A percentile compares a stretch with the other conserved stretches of the same genome.
Conservation (phyloP, 1,284 basidiomycete species). For the Cutaneotrichosporon sp. region DNA sequence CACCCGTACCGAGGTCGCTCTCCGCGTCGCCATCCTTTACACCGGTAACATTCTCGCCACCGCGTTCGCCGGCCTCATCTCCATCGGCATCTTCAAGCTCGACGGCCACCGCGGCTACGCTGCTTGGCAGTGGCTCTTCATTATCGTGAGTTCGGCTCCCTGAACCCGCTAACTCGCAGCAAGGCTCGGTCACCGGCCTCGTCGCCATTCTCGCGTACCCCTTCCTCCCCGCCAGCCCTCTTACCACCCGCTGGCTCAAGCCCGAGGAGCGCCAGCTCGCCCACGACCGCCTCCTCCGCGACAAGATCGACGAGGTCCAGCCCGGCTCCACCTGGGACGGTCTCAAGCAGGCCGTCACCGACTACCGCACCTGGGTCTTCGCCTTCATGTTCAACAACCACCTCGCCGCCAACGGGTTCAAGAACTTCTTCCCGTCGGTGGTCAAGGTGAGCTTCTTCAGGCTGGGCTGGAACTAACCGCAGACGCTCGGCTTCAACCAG, state of each 20-base stretch:
- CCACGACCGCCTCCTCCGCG: constrained; percentile 27
- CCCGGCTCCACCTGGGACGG: constrained; percentile 33
- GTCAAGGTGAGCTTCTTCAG: constrained; percentile 22
- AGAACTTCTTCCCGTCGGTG: constrained; percentile 41
- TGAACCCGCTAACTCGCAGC: constrained; percentile 2
- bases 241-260: constrained; percentile 24
- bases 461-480: too few species aligned
- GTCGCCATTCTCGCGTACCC: constrained; percentile 18
- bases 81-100: constrained; percentile 25
- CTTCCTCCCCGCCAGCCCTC: constrained; percentile 24
- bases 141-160: constrained; percentile 16
- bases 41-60: constrained; percentile 33
- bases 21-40: constrained; percentile 46
- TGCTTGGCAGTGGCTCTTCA: constrained; percentile 34
- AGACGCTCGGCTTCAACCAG: constrained; percentile 41
- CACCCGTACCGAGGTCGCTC: constrained; percentile 47
- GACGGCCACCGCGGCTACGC: constrained; percentile 23
- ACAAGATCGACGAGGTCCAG: constrained; percentile 33
- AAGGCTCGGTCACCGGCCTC: constrained; percentile 22
- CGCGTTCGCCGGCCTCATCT: constrained; percentile 29
- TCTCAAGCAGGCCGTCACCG: constrained; percentile 37
- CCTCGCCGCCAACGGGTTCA: constrained; percentile 36
- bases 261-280: constrained; percentile 23
- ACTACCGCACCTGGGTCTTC: constrained; percentile 39
- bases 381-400: constrained; percentile 35